phyloP scores from a whole-genome alignment of 1,139 yeast genomes.

The Candida neerlandica region DNA sequence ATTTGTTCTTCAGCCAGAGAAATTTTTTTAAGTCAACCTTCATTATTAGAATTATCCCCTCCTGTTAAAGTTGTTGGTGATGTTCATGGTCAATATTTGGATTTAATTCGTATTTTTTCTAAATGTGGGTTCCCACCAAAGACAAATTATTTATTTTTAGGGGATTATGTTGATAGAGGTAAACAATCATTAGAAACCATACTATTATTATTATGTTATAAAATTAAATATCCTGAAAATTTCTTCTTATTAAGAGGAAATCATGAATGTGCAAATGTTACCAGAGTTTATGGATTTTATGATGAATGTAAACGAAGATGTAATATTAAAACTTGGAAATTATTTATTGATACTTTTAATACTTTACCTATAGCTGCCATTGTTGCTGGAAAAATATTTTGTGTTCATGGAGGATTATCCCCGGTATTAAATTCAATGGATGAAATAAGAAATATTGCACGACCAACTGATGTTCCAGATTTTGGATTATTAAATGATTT shows the following conservation, averaged over 20 bases:
- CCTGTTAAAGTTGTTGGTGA: conserved; percentile 90
- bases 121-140: conserved; percentile 81
- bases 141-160: conserved; percentile 75
- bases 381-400: conserved; percentile 93
- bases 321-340: conserved; percentile 90
- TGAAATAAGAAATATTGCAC: conserved; percentile 84
- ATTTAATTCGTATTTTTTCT: conserved; percentile 71
- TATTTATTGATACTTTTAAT: conserved; percentile 91
- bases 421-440: conserved; percentile 91
- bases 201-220: conserved; percentile 67
- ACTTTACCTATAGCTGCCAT: conserved; percentile 94
- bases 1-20: conserved; percentile 83
- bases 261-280: conserved; percentile 82
- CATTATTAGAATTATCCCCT: conserved; percentile 72
- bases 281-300: conserved; percentile 83
- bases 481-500: conserved; percentile 90
- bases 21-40: conserved; percentile 75
- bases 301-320: conserved; percentile 88
- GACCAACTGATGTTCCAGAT: conserved; percentile 98
- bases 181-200: conserved; percentile 82
- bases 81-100: conserved; percentile 83
- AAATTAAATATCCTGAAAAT: conserved; percentile 80
- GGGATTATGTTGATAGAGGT: conserved; percentile 88
- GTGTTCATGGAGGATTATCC: conserved; percentile 96
- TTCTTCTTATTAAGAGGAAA: conserved; percentile 83